phyloP scores from a whole-genome alignment of 192 early-diverging fungal genomes.

The Linnemannia hyalina region DNA sequence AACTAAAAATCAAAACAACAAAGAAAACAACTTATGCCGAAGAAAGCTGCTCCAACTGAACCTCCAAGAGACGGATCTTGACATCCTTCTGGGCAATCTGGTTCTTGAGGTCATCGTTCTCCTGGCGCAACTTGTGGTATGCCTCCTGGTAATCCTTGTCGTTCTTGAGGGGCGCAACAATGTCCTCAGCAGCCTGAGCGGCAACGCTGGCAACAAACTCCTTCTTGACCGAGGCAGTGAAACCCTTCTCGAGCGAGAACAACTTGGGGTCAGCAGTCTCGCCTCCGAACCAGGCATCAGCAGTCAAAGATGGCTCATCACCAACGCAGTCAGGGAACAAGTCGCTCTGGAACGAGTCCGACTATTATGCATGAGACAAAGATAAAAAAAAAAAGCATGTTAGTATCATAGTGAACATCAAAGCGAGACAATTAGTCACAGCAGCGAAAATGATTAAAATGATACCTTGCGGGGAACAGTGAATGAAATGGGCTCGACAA shows the following conservation, averaged over 20 bases:
- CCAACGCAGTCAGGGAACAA: conserved; percentile 91
- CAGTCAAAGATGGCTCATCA: conserved; percentile 87
- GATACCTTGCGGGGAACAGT: conserved; percentile 93
- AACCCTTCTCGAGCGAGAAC: conserved; percentile 79
- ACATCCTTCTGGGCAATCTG: conserved; percentile 76
- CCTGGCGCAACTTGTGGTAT: conserved; percentile 79
- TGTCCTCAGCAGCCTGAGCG: conserved; percentile 58
- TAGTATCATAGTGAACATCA: not conserved
- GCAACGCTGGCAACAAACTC: conserved; percentile 85
- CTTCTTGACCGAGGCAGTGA: conserved; percentile 72
- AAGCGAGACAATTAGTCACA: not conserved
- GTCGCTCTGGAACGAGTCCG: conserved; percentile 97
- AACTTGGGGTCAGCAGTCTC: conserved; percentile 86
- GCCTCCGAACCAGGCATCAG: conserved; percentile 93
- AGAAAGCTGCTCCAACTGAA: conserved; percentile 74
- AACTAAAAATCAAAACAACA: not conserved
- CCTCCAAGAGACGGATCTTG: conserved; percentile 85
- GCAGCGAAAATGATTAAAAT: not conserved
- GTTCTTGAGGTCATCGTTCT: conserved; percentile 88
- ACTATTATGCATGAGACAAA: conserved; percentile 57
- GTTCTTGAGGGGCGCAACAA: conserved; percentile 46
- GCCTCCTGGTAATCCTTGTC: conserved; percentile 77
- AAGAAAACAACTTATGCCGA: conserved; percentile 28
- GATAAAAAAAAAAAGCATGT: not conserved
- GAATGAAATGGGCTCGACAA: conserved; percentile 97